Evolutionary conservation across 345 rosid genomes (phyloP).

Genomic region (Populus tremula): DNA sequence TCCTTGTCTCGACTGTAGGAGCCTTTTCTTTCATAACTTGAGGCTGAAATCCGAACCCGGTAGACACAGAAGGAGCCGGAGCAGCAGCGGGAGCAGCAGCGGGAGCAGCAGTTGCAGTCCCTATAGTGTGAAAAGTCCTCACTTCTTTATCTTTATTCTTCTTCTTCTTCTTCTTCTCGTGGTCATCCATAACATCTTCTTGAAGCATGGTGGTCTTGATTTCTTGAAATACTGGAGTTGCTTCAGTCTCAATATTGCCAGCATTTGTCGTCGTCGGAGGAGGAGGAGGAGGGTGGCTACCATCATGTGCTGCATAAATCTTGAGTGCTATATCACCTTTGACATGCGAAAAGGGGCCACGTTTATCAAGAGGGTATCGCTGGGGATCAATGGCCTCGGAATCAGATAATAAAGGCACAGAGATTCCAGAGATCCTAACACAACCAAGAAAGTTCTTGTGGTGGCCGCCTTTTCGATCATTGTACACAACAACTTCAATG

Average conservation of each 20-base stretch:
- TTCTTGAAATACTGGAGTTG: constrained; percentile 32
- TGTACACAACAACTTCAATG: constrained; percentile 52
- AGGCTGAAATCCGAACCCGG: constrained; percentile 20
- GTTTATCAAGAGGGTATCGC: constrained; percentile 80
- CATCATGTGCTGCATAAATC: constrained; percentile 38
- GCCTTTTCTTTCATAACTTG: constrained; percentile 21
- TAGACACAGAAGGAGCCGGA: constrained; percentile 27
- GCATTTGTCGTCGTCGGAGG: constrained; percentile 9
- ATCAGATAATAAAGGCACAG: constrained; percentile 49
- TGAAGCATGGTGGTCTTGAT: constrained; percentile 23
- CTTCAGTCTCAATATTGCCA: constrained; percentile 18
- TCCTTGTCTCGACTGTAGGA: constrained; percentile 25
- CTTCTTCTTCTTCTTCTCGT: constrained; percentile 34
- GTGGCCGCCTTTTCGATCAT: constrained; percentile 47
- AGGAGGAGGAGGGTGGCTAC: not conserved
- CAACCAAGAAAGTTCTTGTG: constrained; percentile 73
- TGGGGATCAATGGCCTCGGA: constrained; percentile 53
- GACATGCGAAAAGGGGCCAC: constrained; percentile 67
- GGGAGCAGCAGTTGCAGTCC: constrained; percentile 30
- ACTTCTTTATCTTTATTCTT: constrained; percentile 64
- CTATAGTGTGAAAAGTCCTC: constrained; percentile 77
- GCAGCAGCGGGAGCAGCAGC: constrained; percentile 21
- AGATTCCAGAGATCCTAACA: constrained; percentile 63
- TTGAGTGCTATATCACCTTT: constrained; percentile 69
- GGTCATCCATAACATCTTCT: constrained; percentile 15